Evolutionary conservation across 768 basidiomycete genomes (phyloP).

Genomic region (Pisolithus tinctorius): DNA sequence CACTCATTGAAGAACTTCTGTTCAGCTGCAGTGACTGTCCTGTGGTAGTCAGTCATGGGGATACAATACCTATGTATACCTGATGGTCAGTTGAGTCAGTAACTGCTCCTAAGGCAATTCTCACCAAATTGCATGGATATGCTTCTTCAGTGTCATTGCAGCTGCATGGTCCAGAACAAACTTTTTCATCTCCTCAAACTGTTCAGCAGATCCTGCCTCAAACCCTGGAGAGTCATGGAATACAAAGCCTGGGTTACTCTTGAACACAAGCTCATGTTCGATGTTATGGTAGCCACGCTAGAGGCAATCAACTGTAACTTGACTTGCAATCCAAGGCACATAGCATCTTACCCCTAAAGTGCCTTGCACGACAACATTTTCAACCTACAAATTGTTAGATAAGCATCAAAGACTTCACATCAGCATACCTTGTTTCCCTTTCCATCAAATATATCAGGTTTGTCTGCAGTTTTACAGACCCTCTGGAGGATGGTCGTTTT

Average conservation of each 20-base stretch:
- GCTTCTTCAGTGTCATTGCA: constrained; percentile 12
- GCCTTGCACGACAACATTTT: not conserved
- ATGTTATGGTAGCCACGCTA: constrained; percentile 29
- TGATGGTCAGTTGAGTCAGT: not conserved
- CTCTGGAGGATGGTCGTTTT: constrained; percentile 36
- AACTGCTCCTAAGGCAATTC: not conserved
- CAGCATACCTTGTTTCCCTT: constrained; percentile 12
- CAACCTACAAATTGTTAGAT: constrained; percentile 1
- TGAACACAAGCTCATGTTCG: constrained; percentile 22
- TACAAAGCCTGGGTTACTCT: constrained; percentile 26
- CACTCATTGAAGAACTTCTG: constrained; percentile 24
- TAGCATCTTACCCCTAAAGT: not conserved
- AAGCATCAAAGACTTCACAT: not conserved
- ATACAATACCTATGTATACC: constrained; percentile 32
- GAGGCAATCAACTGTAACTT: not conserved
- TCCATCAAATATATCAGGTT: constrained; percentile 22
- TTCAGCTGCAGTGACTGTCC: constrained; percentile 25
- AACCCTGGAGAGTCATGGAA: constrained; percentile 40
- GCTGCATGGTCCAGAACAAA: constrained; percentile 27
- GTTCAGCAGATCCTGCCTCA: constrained; percentile 26
- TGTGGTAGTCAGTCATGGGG: constrained; percentile 15
- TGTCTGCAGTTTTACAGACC: constrained; percentile 30
- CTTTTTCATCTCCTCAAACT: constrained; percentile 22
- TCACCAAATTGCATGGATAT: constrained; percentile 36
- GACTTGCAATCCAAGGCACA: not conserved